Evolutionary conservation across 306 rosid genomes (phyloP).

Genomic region (Prunus kanzakura): DNA sequence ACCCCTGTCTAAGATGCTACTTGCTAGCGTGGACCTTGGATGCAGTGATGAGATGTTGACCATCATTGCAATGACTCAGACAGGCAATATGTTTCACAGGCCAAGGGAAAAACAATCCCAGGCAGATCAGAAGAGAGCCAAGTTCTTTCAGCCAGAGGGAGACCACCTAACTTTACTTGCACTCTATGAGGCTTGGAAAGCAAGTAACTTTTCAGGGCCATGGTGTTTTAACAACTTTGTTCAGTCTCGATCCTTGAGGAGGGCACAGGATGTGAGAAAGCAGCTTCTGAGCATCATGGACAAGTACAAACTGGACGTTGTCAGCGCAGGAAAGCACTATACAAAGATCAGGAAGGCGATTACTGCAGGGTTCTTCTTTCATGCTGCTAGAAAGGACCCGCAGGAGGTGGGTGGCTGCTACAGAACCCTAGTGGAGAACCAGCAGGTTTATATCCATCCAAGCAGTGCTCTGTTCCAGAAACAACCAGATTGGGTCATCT

Average conservation of each 20-base stretch:
- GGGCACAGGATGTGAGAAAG: neutral
- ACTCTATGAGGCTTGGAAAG: neutral
- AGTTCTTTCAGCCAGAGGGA: neutral
- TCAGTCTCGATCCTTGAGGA: neutral
- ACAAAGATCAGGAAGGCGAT: slow-evolving; percentile 80
- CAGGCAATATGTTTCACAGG: neutral
- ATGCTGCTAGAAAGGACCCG: slow-evolving; percentile 76
- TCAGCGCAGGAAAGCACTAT: slow-evolving; percentile 74
- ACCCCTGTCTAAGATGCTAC: slow-evolving; percentile 30
- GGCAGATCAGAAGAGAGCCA: neutral
- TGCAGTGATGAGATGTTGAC: neutral
- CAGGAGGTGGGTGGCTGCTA: slow-evolving; percentile 57
- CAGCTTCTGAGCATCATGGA: slow-evolving; percentile 82
- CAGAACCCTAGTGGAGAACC: slow-evolving; percentile 78
- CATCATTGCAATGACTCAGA: neutral
- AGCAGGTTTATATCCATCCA: slow-evolving; percentile 79
- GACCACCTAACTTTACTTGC: neutral
- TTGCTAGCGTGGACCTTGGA: neutral
- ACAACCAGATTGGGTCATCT: slow-evolving; percentile 84
- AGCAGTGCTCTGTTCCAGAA: slow-evolving; percentile 77
- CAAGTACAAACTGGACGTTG: slow-evolving; percentile 76
- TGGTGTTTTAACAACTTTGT: neutral
- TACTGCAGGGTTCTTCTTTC: slow-evolving; percentile 84
- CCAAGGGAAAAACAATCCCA: neutral
- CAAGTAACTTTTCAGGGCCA: neutral